Evolutionary conservation across 192 early-diverging fungal genomes (phyloP).

Genomic region (Mortierella claussenii): DNA sequence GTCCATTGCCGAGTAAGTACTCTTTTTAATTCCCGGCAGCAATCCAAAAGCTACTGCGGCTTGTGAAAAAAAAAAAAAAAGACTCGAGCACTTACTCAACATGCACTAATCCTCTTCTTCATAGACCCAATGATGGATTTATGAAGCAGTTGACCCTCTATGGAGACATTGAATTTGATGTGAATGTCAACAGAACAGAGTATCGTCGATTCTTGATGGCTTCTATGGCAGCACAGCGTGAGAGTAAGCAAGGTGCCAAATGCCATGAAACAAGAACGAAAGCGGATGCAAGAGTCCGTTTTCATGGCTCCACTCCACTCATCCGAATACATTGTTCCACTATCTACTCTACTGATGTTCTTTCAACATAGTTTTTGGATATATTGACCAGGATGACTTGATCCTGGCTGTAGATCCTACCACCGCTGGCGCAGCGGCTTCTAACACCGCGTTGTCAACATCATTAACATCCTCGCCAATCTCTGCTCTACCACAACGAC

Average conservation of each 20-base stretch:
- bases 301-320: too few species aligned
- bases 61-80: neutral
- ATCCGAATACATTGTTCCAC: too few species aligned
- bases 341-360: too few species aligned
- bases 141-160: conserved; percentile 70
- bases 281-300: too few species aligned
- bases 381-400: conserved; percentile 58
- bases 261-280: too few species aligned
- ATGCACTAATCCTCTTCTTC: neutral
- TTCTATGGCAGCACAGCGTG: conserved; percentile 67
- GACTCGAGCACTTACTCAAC: neutral
- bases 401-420: conserved; percentile 65
- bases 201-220: conserved; percentile 76
- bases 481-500: conserved; percentile 4
- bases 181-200: conserved; percentile 60
- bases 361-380: conserved; percentile 66
- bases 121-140: conserved; percentile 73
- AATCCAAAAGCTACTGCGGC: conserved; percentile 1
- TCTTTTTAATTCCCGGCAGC: neutral
- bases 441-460: conserved; percentile 8
- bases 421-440: conserved; percentile 12
- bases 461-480: conserved; percentile 11
- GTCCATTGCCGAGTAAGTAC: conserved; percentile 56
- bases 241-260: too few species aligned
- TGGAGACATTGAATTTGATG: conserved; percentile 66